Base-by-base conservation (phyloP, 225 moss, liverwort and hornwort genomes). In the Bryum argenteum region DNA sequence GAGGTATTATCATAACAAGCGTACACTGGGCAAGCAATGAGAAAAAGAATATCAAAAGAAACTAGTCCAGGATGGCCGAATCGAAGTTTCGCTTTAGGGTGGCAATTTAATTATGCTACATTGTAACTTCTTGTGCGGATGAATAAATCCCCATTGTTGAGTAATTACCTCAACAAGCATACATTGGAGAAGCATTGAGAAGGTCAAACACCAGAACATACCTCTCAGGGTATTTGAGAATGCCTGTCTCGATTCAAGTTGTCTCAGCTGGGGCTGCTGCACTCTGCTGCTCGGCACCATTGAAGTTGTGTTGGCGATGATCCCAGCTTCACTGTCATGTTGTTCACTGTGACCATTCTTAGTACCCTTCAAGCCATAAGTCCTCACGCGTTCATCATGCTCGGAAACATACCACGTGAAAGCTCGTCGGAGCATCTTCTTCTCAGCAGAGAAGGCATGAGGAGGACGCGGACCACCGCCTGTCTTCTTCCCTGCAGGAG, bases 321-420 rank as follows among this genome's bases (percentile, higher is more conserved):
- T 76, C 62, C 16, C 47, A 33, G 19, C 60, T 23, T 66, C 59
- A 33, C 33, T 33, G 22, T 65, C 60, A 23, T 38, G 28, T 20
- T 63, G 76, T 47, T 71, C 76, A 54, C 19, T 53, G 26, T 4
- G 33, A 33, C 47, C 64, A 22, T 37, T 18, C 47, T 62, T 71
- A 33, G 33, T 33, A 11, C 74, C 66, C 58, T 78, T 80, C 47
- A 59, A 41, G 11, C 52, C 69, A 74, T 54, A 43, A 6, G 65
- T 65, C 48, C 40, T 79, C 58, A 79, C n/a, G 22, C 81, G 81
- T 12, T 79, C 87, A 45, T 84, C 84, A 56, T 81, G 84, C 73
- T 87, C 84, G 0, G 84, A 65, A 28, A 71, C 81, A 23, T 84
- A 87, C 84, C 84, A 84, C 8, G 83, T 81, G 67, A 87, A 84